These are phyloP conservation scores for Penicillium sp. DNA, from an alignment of 2,329 filamentous ascomycete species.

Conservation along the genomic window DNA sequence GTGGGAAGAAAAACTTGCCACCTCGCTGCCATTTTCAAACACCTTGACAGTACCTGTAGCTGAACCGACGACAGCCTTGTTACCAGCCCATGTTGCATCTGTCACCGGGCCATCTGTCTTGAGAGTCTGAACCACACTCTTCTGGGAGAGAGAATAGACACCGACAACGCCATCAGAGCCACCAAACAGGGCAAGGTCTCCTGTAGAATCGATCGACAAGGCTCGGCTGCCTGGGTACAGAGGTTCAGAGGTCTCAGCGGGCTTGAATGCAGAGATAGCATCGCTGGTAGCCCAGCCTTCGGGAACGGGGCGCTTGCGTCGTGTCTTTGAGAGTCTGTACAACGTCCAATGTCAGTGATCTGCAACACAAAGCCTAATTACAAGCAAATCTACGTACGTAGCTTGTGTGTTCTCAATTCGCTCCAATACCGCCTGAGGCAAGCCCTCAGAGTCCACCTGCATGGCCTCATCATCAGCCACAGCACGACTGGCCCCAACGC, in stretches of 20 bases:
- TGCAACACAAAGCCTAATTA: neutral
- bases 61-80: conserved; percentile 71
- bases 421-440: conserved; percentile 70
- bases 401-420: conserved; percentile 80
- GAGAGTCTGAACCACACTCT: conserved; percentile 70
- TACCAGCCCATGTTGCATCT: conserved; percentile 58
- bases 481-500: conserved; percentile 61
- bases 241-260: conserved; percentile 55
- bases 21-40: conserved; percentile 69
- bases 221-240: conserved; percentile 60
- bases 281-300: conserved; percentile 81
- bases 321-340: conserved; percentile 75
- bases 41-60: conserved; percentile 77
- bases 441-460: conserved; percentile 80
- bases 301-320: conserved; percentile 85
- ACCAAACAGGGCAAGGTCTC: conserved; percentile 70
- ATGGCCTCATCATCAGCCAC: conserved; percentile 73
- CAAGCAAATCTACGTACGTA: conserved; percentile 58
- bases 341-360: conserved; percentile 10
- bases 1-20: conserved; percentile 74
- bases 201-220: conserved; percentile 59
- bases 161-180: conserved; percentile 74
- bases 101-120: conserved; percentile 67
- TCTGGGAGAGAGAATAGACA: conserved; percentile 75
- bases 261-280: conserved; percentile 62